Evolutionary conservation across 352 stramenopile genomes (phyloP), one percentile per base, ranked within the genome.

Genomic region (Globisporangium recalcitrans): DNA sequence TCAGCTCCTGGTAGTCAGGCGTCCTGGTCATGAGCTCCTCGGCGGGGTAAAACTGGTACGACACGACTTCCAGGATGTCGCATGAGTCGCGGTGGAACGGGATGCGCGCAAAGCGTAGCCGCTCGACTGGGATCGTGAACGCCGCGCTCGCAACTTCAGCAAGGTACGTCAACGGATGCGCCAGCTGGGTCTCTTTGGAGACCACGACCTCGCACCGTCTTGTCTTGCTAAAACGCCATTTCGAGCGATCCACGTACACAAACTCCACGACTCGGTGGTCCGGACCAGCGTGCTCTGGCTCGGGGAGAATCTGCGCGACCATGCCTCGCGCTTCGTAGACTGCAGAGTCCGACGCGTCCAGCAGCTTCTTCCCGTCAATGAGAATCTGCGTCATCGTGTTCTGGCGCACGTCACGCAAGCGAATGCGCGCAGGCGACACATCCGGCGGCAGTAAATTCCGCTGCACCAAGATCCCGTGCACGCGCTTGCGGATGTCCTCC

Each of bases 251-350:
- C 14, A 94, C 71, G 44, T 85, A 87, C 8, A 81, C 81, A 40
- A 94, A 76, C 31, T 90, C 73, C 31, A 89, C 65, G 48, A 91
- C 67, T 36, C 78, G 75, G 42, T 94, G 85, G 27, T 73, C 72
- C 1, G 69, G 56, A 21, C 76, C 64, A 14, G 74, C 62, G 0
- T 59, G 67, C 46, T 94, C 85, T 0, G 79, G 79, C n/a, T 74
- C 67, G 0, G 58, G n/a, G 27, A 91, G 66, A n/a, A 94, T 65
- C 60, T 94, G 74, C 16, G 73, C 85, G 19, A 90, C 82, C 58
- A 94, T 84, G 16, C 78, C 81, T 38, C 85, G 68, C 22, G 80
- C 79, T 78, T 94, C 85, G 57, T 94, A 94, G 13, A 89, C 74
- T 14, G 85, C 78, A n/a, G 87, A 71, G 26, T 74, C 69, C 1